A percentile compares a stretch with the other conserved stretches of the same genome.
phyloP scores from a whole-genome alignment of 352 stramenopile species.

The Aphanomyces euteiches region DNA sequence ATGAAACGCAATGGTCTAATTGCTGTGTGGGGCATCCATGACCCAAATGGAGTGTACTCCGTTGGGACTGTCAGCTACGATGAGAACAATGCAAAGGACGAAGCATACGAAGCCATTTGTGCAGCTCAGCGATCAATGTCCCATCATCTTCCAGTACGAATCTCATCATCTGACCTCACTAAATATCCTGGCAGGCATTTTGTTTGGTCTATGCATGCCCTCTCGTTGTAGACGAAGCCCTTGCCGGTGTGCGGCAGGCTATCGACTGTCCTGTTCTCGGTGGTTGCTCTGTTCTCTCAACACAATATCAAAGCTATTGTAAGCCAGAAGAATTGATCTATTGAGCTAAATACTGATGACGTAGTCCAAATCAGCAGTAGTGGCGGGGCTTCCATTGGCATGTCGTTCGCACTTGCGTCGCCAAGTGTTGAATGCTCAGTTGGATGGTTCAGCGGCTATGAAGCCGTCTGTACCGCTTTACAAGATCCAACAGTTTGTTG shows the following conservation, averaged over 20 bases:
- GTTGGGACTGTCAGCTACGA: slow-evolving; percentile 78
- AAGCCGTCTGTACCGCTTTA: slow-evolving; percentile 43
- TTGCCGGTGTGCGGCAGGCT: slow-evolving; percentile 75
- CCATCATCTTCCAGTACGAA: neutral
- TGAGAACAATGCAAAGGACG: slow-evolving; percentile 70
- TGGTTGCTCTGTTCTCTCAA: slow-evolving; percentile 76
- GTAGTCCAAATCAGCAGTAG: slow-evolving; percentile 83
- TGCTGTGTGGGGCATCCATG: slow-evolving; percentile 82
- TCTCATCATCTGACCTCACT: neutral
- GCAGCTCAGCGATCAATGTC: slow-evolving; percentile 35
- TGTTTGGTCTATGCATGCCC: slow-evolving; percentile 76
- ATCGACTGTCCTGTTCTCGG: slow-evolving; percentile 78
- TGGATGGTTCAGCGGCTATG: slow-evolving; percentile 83
- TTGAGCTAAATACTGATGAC: slow-evolving; percentile 48
- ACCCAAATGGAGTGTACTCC: slow-evolving; percentile 75
- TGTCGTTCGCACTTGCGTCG: slow-evolving; percentile 78
- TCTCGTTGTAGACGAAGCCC: slow-evolving; percentile 74
- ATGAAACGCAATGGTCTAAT: slow-evolving; percentile 81
- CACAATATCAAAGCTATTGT: slow-evolving; percentile 41
- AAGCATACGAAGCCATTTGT: slow-evolving; percentile 70
- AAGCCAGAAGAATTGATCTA: neutral
- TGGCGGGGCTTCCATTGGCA: slow-evolving; percentile 68
- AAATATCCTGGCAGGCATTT: slow-evolving; percentile 39
- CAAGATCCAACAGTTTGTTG: slow-evolving; percentile 77
- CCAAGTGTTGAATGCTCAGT: slow-evolving; percentile 84